Percentiles rank a stretch among this genome's conserved stretches.
These are phyloP conservation scores for Favolaschia claudopus DNA, from an alignment of 768 basidiomycete species.

Conservation along the genomic window DNA sequence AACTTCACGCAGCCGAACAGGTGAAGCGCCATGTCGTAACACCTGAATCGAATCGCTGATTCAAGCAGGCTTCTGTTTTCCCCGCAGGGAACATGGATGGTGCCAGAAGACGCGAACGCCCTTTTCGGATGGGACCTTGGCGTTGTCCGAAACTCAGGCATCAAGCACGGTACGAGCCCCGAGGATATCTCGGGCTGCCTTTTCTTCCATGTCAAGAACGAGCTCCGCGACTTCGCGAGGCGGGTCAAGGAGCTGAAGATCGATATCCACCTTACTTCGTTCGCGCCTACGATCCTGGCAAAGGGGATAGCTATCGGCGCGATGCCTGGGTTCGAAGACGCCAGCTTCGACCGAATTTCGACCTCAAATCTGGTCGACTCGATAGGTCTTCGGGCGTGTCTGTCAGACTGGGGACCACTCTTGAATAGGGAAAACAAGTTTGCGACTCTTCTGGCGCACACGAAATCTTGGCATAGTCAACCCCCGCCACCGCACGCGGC, in stretches of 20 bases:
- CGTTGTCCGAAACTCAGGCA: slow-evolving; percentile 42
- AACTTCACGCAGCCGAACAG: slow-evolving; percentile 41
- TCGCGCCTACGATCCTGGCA: slow-evolving; percentile 44
- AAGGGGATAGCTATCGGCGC: slow-evolving; percentile 32
- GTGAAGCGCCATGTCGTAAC: too few species aligned
- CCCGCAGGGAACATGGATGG: slow-evolving; percentile 44
- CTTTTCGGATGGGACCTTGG: slow-evolving; percentile 51
- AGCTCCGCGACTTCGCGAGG: slow-evolving; percentile 38
- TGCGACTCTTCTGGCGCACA: slow-evolving; percentile 37
- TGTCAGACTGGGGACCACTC: slow-evolving; percentile 39
- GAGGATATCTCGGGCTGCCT: slow-evolving; percentile 42
- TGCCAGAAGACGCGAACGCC: slow-evolving; percentile 47
- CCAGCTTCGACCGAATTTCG: slow-evolving; percentile 41
- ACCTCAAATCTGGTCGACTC: slow-evolving; percentile 37
- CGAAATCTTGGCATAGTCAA: slow-evolving; percentile 37
- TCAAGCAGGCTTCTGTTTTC: slow-evolving; percentile 45
- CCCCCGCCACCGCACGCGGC: slow-evolving; percentile 10
- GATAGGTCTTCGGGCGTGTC: slow-evolving; percentile 29
- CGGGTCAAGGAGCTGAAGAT: slow-evolving; percentile 37
- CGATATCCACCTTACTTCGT: slow-evolving; percentile 36
- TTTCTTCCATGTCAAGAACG: slow-evolving; percentile 43
- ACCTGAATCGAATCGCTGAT: slow-evolving; percentile 3
- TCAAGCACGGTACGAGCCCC: slow-evolving; percentile 31
- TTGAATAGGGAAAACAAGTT: slow-evolving; percentile 36
- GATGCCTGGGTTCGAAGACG: slow-evolving; percentile 32